Conservation (phyloP, 768 basidiomycete genomes). For the Boletus subparvulus region DNA sequence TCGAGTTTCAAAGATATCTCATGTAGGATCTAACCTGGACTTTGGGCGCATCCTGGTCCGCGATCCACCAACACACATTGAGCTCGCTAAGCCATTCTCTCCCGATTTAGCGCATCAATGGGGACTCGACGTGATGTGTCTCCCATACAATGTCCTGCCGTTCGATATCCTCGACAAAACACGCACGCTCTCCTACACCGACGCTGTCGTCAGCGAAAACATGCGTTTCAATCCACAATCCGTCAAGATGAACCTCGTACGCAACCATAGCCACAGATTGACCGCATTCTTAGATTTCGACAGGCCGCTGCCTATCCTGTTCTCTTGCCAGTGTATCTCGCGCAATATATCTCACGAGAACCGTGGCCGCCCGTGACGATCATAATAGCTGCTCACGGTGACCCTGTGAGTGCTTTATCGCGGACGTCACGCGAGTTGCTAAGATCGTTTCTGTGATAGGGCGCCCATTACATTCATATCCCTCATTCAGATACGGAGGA, state of each 20-base stretch:
- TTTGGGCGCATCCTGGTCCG: conserved; percentile 46
- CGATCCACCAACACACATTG: conserved; percentile 22
- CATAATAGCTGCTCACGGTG: conserved; percentile 27
- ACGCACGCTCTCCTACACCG: conserved; percentile 34
- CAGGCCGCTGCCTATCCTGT: conserved; percentile 63
- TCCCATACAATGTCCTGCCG: conserved; percentile 58
- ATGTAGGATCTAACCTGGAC: conserved; percentile 22
- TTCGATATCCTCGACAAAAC: conserved; percentile 45
- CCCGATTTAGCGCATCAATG: conserved; percentile 47
- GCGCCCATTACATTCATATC: conserved; percentile 29
- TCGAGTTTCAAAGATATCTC: neutral
- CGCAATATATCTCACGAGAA: conserved; percentile 42
- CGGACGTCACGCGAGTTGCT: neutral
- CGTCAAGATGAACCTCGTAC: conserved; percentile 46
- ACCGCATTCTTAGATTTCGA: conserved; percentile 6
- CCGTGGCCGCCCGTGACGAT: conserved; percentile 32
- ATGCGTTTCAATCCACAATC: conserved; percentile 45
- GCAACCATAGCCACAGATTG: conserved; percentile 15
- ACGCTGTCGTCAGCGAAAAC: conserved; percentile 38
- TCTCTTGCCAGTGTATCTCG: conserved; percentile 62
- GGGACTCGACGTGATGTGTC: conserved; percentile 49
- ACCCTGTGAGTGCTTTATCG: conserved; percentile 20
- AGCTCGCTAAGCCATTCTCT: conserved; percentile 47
- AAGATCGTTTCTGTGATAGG: conserved; percentile 13
- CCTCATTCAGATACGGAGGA: conserved; percentile 19